phyloP scores from a whole-genome alignment of 768 basidiomycete genomes.

The Leccinum pellstonianum region DNA sequence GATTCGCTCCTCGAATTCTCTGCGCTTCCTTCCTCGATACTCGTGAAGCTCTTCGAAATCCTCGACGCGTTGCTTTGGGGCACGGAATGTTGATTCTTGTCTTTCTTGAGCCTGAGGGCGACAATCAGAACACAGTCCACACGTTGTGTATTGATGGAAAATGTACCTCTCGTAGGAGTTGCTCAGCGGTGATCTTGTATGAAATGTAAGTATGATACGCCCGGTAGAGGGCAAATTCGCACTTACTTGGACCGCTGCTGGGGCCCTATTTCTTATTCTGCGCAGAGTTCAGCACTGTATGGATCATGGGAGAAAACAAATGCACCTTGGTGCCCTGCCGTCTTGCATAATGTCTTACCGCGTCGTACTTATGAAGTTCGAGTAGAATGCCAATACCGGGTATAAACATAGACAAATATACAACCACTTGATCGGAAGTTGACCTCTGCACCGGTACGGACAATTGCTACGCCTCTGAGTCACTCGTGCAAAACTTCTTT shows the following conservation, averaged over 20 bases:
- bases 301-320: slow-evolving; percentile 4
- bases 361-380: slow-evolving; percentile 1
- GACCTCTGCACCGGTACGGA: not conserved
- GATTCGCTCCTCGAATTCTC: slow-evolving; percentile 91
- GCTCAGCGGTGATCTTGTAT: slow-evolving; percentile 92
- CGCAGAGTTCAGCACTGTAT: slow-evolving; percentile 3
- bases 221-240: not conserved
- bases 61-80: slow-evolving; percentile 93
- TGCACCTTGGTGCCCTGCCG: slow-evolving; percentile 76
- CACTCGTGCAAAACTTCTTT: slow-evolving; percentile 17
- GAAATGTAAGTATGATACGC: slow-evolving; percentile 15
- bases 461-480: not conserved
- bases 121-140: slow-evolving; percentile 2
- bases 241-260: slow-evolving; percentile 86
- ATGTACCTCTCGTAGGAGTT: slow-evolving; percentile 87
- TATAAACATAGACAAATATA: slow-evolving; percentile 22
- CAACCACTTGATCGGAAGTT: not conserved
- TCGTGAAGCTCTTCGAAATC: slow-evolving; percentile 92
- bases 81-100: slow-evolving; percentile 88
- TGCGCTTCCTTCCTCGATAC: slow-evolving; percentile 88
- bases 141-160: not conserved
- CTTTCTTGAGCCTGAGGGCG: slow-evolving; percentile 84
- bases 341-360: slow-evolving; percentile 57
- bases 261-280: slow-evolving; percentile 94
- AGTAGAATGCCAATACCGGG: not conserved